Percentiles rank a stretch among this genome's conserved stretches.
These are phyloP conservation scores for Fraxinus floribunda DNA, from an alignment of 305 asterid species.

Conservation along the genomic window DNA sequence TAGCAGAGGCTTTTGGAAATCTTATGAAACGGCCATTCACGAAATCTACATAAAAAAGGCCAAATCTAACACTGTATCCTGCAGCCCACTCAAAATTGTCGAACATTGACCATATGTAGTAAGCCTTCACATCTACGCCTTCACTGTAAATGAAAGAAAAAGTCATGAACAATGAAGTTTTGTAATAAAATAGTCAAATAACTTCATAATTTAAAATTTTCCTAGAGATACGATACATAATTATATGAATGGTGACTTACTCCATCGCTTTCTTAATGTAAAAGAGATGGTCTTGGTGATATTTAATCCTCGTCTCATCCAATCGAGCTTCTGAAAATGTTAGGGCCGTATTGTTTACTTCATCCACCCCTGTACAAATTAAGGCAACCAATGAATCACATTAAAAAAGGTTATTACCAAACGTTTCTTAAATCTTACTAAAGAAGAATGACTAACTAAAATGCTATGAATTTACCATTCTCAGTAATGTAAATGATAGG, in stretches of 20 bases:
- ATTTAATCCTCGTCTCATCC: background rate
- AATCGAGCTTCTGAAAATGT: background rate
- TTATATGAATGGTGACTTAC: background rate
- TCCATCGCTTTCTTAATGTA: background rate
- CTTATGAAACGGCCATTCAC: constrained; percentile 27
- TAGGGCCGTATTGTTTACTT: background rate
- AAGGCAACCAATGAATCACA: no score
- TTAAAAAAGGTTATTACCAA: no score
- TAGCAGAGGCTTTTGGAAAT: constrained; percentile 26
- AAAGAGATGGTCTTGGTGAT: background rate
- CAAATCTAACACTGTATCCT: constrained; percentile 39
- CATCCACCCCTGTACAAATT: no score
- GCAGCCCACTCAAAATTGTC: constrained; percentile 42
- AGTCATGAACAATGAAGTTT: background rate
- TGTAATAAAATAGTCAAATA: background rate
- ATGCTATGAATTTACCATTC: no score
- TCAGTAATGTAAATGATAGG: no score
- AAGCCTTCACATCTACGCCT: constrained; percentile 38
- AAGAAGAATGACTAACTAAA: no score
- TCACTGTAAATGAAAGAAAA: constrained; percentile 8
- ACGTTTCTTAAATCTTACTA: no score
- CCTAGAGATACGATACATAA: background rate
- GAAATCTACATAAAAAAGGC: constrained; percentile 34
- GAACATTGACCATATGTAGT: constrained; percentile 42
- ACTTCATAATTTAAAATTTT: background rate